Evolutionary conservation across 2,329 filamentous ascomycete genomes (phyloP), one percentile per base, ranked within the genome.

Genomic region (Colletotrichum gigasporum): DNA sequence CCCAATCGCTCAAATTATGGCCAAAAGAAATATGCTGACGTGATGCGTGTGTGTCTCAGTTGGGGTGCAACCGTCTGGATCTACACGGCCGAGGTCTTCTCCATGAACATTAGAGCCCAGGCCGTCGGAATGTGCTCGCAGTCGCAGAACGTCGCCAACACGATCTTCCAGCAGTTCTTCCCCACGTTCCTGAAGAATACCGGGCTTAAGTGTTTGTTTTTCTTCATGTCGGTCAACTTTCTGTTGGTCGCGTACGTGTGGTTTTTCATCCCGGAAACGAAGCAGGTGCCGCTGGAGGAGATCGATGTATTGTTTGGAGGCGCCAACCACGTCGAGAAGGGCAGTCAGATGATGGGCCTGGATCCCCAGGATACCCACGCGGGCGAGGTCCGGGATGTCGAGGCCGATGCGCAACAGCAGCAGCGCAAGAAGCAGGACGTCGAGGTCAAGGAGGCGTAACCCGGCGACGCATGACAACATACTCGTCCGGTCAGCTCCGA

Each of bases 101-200:
- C 84, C 50, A 90, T 90, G 85, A 91, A 91, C 74, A 86, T 91
- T 14, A 87, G 89, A 62, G 87, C 88, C 4, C 88, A 91, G 72
- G 89, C 88, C 20, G 87, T 91, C 11, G 89, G 87, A 53, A 91
- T 91, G 88, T 87, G 76, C 63, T 80, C 79, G 20, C 82, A 87
- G 70, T 85, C 80, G 61, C 85, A 87, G 67, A 87, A 90, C 71
- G 85, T 91, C 48, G 87, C 87, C 72, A 90, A 91, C 73, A 83
- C 83, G 55, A 85, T 91, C 68, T 86, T 90, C 70, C 86, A 90
- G 73, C 88, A 91, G 67, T 90, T 91, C 80, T 91, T 91, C 80
- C 88, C 89, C 12, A 85, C 82, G 6, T 91, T 91, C 77, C 81
- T 90, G 14, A 79, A 83, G 53, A 87, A 89, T 69, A 73, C 75